These are phyloP conservation scores for Ramaria sp. DNA, from an alignment of 768 basidiomycete species.

Conservation along the genomic window DNA sequence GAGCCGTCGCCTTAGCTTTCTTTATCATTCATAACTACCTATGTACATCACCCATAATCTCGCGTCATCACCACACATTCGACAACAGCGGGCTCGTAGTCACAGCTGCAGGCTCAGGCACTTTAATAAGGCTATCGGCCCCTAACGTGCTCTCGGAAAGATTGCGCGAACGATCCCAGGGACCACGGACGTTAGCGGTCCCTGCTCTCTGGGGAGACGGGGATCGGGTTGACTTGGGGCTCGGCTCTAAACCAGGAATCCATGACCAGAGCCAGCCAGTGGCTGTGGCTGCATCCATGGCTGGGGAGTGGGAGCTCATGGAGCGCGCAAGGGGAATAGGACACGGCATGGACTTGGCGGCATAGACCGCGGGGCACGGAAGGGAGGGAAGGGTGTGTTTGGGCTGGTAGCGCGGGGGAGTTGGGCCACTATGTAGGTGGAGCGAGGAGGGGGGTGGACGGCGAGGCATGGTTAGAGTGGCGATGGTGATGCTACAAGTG, in stretches of 20 bases:
- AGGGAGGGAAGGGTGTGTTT: conserved; percentile 60
- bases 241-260: no score
- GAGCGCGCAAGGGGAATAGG: not conserved
- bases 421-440: conserved; percentile 47
- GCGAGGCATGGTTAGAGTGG: conserved; percentile 61
- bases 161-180: conserved; percentile 4
- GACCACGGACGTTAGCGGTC: not conserved
- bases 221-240: no score
- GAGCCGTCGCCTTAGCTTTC: no score
- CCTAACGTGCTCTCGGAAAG: not conserved
- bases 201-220: not conserved
- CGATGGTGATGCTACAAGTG: no score
- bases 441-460: conserved; percentile 60
- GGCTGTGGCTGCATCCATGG: no score
- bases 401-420: conserved; percentile 46
- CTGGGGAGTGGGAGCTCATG: not conserved
- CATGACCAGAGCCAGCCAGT: no score
- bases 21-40: no score
- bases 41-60: no score
- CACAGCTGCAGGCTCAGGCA: not conserved
- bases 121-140: not conserved
- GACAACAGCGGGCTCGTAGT: not conserved
- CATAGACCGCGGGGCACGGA: conserved; percentile 36
- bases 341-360: not conserved
- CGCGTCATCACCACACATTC: not conserved